Conservation (phyloP, 1,284 basidiomycete species). For the Apiotrichum gamsii region DNA sequence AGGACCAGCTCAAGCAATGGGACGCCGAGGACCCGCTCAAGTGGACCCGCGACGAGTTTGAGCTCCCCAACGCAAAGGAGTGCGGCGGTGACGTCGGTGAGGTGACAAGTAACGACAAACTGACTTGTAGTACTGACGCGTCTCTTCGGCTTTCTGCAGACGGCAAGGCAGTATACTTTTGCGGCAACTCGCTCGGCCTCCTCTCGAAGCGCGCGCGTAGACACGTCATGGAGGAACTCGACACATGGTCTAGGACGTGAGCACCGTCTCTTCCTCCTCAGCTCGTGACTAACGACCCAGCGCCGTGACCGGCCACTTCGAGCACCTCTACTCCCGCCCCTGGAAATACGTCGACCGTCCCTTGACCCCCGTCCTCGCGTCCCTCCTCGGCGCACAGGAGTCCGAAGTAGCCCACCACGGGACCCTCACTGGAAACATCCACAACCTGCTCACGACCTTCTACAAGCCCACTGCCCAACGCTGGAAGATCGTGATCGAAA, state of each 20-base stretch:
- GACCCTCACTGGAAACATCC: constrained; percentile 88
- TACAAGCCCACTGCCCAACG: constrained; percentile 75
- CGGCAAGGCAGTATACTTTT: constrained; percentile 65
- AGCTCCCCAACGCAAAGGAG: constrained; percentile 38
- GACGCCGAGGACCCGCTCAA: constrained; percentile 41
- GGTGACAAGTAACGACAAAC: too few species aligned
- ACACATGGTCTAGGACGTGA: constrained; percentile 78
- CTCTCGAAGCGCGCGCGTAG: constrained; percentile 66
- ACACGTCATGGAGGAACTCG: constrained; percentile 75
- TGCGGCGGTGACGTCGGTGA: constrained; percentile 43
- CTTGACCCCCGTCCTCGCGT: constrained; percentile 68
- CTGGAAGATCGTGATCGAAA: constrained; percentile 94
- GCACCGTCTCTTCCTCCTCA: constrained; percentile 5
- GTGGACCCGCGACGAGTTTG: constrained; percentile 46
- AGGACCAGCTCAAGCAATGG: constrained; percentile 20
- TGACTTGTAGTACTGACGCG: too few species aligned
- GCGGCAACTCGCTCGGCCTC: constrained; percentile 90
- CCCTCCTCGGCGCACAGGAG: constrained; percentile 77
- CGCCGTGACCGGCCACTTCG: constrained; percentile 85
- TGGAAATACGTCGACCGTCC: constrained; percentile 78
- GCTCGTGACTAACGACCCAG: constrained; percentile 47
- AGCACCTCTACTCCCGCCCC: constrained; percentile 71
- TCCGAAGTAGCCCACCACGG: constrained; percentile 90
- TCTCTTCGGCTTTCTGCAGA: too few species aligned
- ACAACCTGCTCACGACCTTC: constrained; percentile 89